Evolutionary conservation across 805 yeast species (phyloP).

Genomic region (Kluyveromyces starmeri): DNA sequence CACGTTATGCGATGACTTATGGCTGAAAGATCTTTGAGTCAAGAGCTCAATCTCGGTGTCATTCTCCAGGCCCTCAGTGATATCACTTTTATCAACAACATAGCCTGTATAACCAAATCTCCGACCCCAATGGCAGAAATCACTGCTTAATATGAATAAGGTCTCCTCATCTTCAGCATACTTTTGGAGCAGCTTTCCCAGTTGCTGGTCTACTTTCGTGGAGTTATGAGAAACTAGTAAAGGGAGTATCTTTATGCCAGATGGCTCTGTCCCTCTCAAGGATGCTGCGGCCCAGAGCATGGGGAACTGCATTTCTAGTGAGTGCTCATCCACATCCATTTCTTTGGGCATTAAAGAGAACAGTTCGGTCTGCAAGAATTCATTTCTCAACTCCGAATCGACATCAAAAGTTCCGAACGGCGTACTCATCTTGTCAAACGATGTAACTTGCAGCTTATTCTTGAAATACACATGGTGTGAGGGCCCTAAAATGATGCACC

Average conservation of each 20-base stretch:
- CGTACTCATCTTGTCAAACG: constrained; percentile 54
- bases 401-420: constrained; percentile 74
- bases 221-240: constrained; percentile 65
- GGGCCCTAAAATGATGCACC: constrained; percentile 83
- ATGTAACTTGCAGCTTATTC: constrained; percentile 46
- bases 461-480: constrained; percentile 81
- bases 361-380: constrained; percentile 24
- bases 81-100: constrained; percentile 26
- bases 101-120: constrained; percentile 53
- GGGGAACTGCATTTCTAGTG: constrained; percentile 92
- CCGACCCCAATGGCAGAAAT: constrained; percentile 92
- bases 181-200: constrained; percentile 44
- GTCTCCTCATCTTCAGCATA: constrained; percentile 52
- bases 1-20: constrained; percentile 17
- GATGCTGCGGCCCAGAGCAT: constrained; percentile 41
- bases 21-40: constrained; percentile 22
- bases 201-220: constrained; percentile 32
- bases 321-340: constrained; percentile 79
- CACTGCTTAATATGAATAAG: constrained; percentile 68
- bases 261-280: constrained; percentile 32
- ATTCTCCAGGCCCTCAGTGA: constrained; percentile 25
- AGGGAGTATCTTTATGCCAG: constrained; percentile 55
- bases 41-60: constrained; percentile 26
- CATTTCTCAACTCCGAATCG: constrained; percentile 40
- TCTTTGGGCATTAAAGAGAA: constrained; percentile 39